These are phyloP conservation scores for Aspergillus pseudotamarii DNA, from an alignment of 2,329 filamentous ascomycete genomes.

Conservation along the genomic window DNA sequence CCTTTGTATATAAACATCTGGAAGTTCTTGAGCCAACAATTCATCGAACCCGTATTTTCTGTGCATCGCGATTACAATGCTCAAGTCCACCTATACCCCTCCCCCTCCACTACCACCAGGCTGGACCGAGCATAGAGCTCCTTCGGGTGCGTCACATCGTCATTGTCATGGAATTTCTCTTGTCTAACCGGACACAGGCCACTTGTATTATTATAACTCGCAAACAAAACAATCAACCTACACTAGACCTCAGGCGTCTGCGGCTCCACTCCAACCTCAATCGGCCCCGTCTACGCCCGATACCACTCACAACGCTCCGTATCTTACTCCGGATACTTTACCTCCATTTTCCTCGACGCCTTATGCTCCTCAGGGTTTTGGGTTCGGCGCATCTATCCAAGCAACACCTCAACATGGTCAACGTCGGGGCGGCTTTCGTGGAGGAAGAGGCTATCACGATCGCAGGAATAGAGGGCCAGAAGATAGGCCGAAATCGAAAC, in stretches of 20 bases:
- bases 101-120: constrained; percentile 71
- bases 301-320: constrained; percentile 39
- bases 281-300: constrained; percentile 43
- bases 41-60: neutral
- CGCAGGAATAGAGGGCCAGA: constrained; percentile 68
- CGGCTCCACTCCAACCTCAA: constrained; percentile 25
- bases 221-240: constrained; percentile 86
- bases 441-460: constrained; percentile 59
- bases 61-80: constrained; percentile 51
- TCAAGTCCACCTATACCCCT: constrained; percentile 76
- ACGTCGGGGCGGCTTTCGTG: constrained; percentile 49
- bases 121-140: constrained; percentile 93
- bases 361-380: constrained; percentile 31
- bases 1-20: neutral
- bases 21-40: neutral
- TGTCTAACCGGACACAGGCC: constrained; percentile 55
- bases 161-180: constrained; percentile 12
- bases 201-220: constrained; percentile 85
- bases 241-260: constrained; percentile 63
- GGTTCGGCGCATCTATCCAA: constrained; percentile 15
- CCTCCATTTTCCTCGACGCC: constrained; percentile 42
- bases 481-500: constrained; percentile 80
- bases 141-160: constrained; percentile 60
- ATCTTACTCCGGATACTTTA: constrained; percentile 36
- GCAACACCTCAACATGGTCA: constrained; percentile 38